These are phyloP conservation scores for Smittium culicis DNA, from an alignment of 371 early-diverging fungal species.

Conservation along the genomic window DNA sequence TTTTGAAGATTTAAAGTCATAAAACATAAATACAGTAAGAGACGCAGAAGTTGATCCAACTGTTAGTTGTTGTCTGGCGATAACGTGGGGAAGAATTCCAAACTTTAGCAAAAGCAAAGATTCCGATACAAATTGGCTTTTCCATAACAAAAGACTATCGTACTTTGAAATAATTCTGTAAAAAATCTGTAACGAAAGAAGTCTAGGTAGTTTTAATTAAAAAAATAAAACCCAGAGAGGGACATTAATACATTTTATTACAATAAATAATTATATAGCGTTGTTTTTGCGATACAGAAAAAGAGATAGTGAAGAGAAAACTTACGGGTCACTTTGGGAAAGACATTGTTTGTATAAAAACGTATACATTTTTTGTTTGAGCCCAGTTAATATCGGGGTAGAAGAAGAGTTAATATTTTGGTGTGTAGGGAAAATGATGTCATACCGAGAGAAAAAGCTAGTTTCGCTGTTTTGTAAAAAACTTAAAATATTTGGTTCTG, in stretches of 20 bases:
- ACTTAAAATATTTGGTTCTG: too few relatives aligned
- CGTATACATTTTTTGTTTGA: conserved; percentile 9
- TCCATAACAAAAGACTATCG: conserved; percentile 29
- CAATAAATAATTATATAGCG: too few relatives aligned
- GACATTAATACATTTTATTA: too few relatives aligned
- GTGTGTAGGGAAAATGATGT: neutral
- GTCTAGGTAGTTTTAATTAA: too few relatives aligned
- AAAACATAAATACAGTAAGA: conserved; percentile 24
- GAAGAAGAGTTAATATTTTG: neutral
- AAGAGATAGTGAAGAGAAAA: too few relatives aligned
- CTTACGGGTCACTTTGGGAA: neutral
- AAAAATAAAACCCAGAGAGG: too few relatives aligned
- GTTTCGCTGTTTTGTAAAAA: neutral
- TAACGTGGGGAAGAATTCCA: conserved; percentile 15
- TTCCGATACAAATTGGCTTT: conserved; percentile 23
- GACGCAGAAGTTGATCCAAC: conserved; percentile 15
- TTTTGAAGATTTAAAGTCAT: conserved; percentile 17
- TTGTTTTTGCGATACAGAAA: too few relatives aligned
- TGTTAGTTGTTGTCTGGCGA: conserved; percentile 19
- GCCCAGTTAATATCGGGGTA: neutral
- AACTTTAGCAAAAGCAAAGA: conserved; percentile 23
- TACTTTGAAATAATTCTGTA: conserved; percentile 26
- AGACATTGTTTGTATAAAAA: conserved; percentile 5
- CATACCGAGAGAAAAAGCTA: neutral
- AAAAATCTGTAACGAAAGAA: conserved; percentile 21